phyloP scores from a whole-genome alignment of 768 basidiomycete species.

The Agrocybe pediades region DNA sequence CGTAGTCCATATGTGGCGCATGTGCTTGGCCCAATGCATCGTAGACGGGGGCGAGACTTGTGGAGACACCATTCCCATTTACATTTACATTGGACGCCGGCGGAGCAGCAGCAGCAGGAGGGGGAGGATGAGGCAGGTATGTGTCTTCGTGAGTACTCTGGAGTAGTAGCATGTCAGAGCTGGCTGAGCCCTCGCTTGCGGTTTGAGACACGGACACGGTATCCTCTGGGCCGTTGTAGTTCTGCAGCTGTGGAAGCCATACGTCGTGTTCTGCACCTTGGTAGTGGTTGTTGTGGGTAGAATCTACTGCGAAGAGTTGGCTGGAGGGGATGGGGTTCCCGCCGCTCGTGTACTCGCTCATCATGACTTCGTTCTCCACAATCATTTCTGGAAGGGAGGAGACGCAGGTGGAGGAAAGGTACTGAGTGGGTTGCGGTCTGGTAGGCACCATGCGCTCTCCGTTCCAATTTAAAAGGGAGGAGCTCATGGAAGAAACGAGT shows the following conservation, averaged over 20 bases:
- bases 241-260: background rate
- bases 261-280: background rate
- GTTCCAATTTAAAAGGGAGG: constrained; percentile 44
- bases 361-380: constrained; percentile 7
- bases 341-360: constrained; percentile 20
- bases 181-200: background rate
- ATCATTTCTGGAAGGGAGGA: constrained; percentile 18
- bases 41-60: background rate
- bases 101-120: no score
- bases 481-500: constrained; percentile 21
- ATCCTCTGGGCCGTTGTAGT: constrained; percentile 1
- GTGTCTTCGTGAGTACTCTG: background rate
- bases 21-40: background rate
- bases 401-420: constrained; percentile 19
- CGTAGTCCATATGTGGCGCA: background rate
- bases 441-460: constrained; percentile 23
- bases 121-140: background rate
- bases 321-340: constrained; percentile 16
- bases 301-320: constrained; percentile 13
- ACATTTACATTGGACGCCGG: no score
- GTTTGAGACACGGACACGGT: background rate
- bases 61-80: no score
- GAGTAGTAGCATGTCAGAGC: background rate
- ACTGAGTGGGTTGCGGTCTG: constrained; percentile 22
- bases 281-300: background rate